Evolutionary conservation across 148 eudicot species (phyloP).

Genomic region (Polygonum aviculare): DNA sequence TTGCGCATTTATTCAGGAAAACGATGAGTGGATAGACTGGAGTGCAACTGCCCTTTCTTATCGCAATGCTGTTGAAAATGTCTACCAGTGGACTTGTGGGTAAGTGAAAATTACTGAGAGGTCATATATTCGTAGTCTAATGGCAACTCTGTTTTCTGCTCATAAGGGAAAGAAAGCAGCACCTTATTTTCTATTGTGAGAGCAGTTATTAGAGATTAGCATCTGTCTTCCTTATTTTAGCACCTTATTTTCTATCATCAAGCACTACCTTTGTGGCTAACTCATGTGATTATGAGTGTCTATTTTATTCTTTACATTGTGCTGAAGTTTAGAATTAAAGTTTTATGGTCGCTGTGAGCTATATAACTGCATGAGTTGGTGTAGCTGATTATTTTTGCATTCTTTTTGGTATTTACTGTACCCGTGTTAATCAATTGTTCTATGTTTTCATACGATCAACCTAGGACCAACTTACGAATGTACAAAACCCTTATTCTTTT

Average conservation of each 20-base stretch:
- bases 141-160: background rate
- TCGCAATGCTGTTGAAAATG: conserved; percentile 82
- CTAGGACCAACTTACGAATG: background rate
- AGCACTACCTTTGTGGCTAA: background rate
- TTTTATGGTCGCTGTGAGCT: background rate
- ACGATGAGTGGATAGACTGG: conserved; percentile 85
- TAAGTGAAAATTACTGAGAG: conserved; percentile 24
- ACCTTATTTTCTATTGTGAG: background rate
- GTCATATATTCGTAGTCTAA: background rate
- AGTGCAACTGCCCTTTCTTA: conserved; percentile 58
- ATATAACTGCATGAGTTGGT: background rate
- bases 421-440: background rate
- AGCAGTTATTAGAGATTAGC: background rate
- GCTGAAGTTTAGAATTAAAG: background rate
- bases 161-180: background rate
- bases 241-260: background rate
- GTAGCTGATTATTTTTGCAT: background rate
- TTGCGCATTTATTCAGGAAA: conserved; percentile 33
- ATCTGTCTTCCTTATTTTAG: background rate
- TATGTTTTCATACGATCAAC: background rate
- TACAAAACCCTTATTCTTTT: background rate
- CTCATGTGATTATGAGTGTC: background rate
- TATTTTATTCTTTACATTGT: background rate
- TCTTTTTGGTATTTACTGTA: background rate
- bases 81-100: conserved; percentile 97